Percentiles rank a stretch among this genome's conserved stretches.
phyloP scores from a whole-genome alignment of 1,284 basidiomycete genomes.

The Mycena citricolor region DNA sequence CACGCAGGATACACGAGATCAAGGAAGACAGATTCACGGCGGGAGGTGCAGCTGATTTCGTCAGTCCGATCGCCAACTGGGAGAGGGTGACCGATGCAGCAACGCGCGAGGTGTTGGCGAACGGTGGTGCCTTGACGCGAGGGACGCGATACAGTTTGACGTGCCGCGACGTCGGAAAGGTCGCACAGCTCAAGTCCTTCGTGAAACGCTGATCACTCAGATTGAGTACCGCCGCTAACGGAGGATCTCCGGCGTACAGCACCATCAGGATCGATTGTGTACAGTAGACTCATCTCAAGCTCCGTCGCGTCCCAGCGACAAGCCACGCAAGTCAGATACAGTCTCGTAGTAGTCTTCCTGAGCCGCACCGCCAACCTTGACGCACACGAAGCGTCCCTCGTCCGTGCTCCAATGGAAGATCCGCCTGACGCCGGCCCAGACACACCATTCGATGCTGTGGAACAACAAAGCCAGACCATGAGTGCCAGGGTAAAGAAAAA shows the following conservation, averaged over 20 bases:
- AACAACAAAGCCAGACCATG: not conserved
- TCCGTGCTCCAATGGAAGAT: slow-evolving; percentile 54
- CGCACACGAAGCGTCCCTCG: slow-evolving; percentile 45
- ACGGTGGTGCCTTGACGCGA: slow-evolving; percentile 55
- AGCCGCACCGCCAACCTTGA: slow-evolving; percentile 48
- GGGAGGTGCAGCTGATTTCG: slow-evolving; percentile 26
- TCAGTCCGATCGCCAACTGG: slow-evolving; percentile 56
- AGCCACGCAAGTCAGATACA: slow-evolving; percentile 46
- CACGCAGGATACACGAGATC: slow-evolving; percentile 56
- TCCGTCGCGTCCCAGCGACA: slow-evolving; percentile 30
- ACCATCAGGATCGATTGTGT: too few relatives aligned
- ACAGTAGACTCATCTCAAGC: too few relatives aligned
- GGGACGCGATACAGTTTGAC: slow-evolving; percentile 79
- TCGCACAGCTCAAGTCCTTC: slow-evolving; percentile 33
- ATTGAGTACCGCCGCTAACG: too few relatives aligned
- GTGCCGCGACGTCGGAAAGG: slow-evolving; percentile 79
- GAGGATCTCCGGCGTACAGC: too few relatives aligned
- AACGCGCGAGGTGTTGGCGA: slow-evolving; percentile 38
- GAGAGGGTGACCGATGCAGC: slow-evolving; percentile 43
- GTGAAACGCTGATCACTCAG: slow-evolving; percentile 19
- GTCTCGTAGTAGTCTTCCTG: slow-evolving; percentile 45
- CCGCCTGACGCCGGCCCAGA: slow-evolving; percentile 57
- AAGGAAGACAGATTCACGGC: slow-evolving; percentile 46
- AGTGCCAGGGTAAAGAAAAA: not conserved
- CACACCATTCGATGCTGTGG: slow-evolving; percentile 47